These are phyloP conservation scores for Dictyostelium capitatum DNA, from an alignment of 78 protist genomes.

Conservation along the genomic window DNA sequence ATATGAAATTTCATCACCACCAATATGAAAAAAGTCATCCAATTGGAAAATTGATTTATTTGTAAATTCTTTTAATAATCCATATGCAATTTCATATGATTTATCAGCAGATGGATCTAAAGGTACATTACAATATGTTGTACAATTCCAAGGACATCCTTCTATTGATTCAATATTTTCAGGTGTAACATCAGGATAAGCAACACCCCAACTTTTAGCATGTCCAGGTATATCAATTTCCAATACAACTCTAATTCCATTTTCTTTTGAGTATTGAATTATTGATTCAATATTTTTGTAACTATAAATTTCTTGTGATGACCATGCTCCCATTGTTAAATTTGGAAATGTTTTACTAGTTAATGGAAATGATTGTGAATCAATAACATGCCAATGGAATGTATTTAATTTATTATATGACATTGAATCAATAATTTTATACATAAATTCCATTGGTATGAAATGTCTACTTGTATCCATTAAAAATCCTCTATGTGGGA, in stretches of 20 bases:
- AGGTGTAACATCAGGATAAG: background rate
- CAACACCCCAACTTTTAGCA: constrained; percentile 63
- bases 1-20: constrained; percentile 52
- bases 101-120: constrained; percentile 21
- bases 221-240: constrained; percentile 75
- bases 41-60: background rate
- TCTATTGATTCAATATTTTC: background rate
- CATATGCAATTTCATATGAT: background rate
- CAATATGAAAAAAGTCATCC: constrained; percentile 36
- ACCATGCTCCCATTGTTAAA: constrained; percentile 63
- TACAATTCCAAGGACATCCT: background rate
- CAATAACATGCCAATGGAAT: constrained; percentile 63
- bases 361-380: constrained; percentile 52
- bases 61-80: background rate
- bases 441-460: background rate
- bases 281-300: background rate
- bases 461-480: constrained; percentile 45
- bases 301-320: background rate
- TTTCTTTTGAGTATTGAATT: background rate
- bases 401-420: constrained; percentile 21
- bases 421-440: constrained; percentile 17
- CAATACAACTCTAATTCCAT: constrained; percentile 27
- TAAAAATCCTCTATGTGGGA: constrained; percentile 42
- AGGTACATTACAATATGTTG: constrained; percentile 13
- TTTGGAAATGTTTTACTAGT: constrained; percentile 33